Base-by-base conservation (phyloP, 1,284 basidiomycete genomes). In the Ganoderma boninense region DNA sequence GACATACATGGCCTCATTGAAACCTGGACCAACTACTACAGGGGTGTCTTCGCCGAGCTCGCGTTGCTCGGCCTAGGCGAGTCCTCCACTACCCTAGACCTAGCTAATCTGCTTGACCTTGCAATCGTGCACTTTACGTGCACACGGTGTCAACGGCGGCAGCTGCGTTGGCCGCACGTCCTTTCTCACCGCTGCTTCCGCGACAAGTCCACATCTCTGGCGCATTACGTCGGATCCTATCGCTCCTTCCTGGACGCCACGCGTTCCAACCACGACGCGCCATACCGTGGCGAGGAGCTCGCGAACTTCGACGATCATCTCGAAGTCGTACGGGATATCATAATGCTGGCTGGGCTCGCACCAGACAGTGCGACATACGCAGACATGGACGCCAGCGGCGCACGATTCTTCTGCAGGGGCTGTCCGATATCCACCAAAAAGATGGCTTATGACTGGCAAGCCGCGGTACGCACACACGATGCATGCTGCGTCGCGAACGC, bases 81-180 rank as follows among this genome's bases (percentile, higher is more conserved):
- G 49, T 32, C 13, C 32, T 56, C 52, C 6, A 11, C 40, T 7
- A 26, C 43, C 52, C 14, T 38, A 18, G 61, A 23, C 20, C 44
- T 56, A 32, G 29, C 29, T 8, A 38, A 26, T 26, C 64, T 38
- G 13, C 66, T 69, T 38, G 32, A 57, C 16, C 65, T 71, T 13
- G 70, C 70, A 7, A 26, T 65, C 43, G 67, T 42, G 20, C 23
- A 57, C 2, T 68, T 69, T 40, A 16, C 20, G 23, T 71, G 70
- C 70, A 69, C 18, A 4, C 16, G 18, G n/a, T 71, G 70, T 40
- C 16, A 23, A 4, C 32, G 54, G 16, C 23, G 20, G 18, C 56
- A 40, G 26, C 23, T 69, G 32, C 64, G 70, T 7, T 71, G 67
- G 67, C 70, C 67, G n/a, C 44, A 64, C 18, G 29, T 71, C 42